Conservation (phyloP, 116 monocot genomes). For the Thalassia testudinum region DNA sequence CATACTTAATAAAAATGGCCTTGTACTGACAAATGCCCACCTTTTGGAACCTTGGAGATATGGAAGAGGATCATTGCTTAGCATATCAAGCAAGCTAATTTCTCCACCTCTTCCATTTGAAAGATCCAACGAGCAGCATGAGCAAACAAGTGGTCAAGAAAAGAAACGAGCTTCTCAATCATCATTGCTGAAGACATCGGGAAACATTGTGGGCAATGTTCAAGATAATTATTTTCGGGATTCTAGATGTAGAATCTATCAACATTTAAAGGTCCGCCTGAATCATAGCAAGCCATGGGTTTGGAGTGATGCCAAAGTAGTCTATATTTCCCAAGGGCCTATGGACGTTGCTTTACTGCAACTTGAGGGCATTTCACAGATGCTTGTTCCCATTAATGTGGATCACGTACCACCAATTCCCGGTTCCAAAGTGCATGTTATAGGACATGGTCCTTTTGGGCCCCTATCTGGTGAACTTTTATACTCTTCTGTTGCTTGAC, state of each 20-base stretch:
- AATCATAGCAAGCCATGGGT: conserved; percentile 28
- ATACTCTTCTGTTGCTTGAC: not conserved
- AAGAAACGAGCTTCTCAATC: not conserved
- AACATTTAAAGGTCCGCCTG: conserved; percentile 44
- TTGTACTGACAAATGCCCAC: conserved; percentile 95
- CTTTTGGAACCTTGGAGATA: conserved; percentile 89
- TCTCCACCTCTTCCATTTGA: not conserved
- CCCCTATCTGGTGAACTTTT: conserved; percentile 51
- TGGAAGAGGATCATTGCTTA: conserved; percentile 32
- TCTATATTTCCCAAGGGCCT: conserved; percentile 78
- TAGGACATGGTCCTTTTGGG: conserved; percentile 86
- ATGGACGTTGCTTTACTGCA: conserved; percentile 83
- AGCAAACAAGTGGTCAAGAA: not conserved
- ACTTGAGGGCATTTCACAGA: conserved; percentile 38
- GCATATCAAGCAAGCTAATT: conserved; percentile 12
- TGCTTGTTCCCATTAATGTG: conserved; percentile 33
- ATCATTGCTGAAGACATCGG: not conserved
- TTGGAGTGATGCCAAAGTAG: conserved; percentile 61
- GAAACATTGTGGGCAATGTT: not conserved
- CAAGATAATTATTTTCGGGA: conserved; percentile 8
- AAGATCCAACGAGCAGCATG: not conserved
- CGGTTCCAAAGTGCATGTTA: conserved; percentile 53
- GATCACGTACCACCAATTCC: conserved; percentile 32
- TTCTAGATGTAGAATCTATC: conserved; percentile 21
- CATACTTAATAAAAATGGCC: conserved; percentile 53